Evolutionary conservation across 208 protist species (phyloP).

Genomic region (Leishmania gerbilli): DNA sequence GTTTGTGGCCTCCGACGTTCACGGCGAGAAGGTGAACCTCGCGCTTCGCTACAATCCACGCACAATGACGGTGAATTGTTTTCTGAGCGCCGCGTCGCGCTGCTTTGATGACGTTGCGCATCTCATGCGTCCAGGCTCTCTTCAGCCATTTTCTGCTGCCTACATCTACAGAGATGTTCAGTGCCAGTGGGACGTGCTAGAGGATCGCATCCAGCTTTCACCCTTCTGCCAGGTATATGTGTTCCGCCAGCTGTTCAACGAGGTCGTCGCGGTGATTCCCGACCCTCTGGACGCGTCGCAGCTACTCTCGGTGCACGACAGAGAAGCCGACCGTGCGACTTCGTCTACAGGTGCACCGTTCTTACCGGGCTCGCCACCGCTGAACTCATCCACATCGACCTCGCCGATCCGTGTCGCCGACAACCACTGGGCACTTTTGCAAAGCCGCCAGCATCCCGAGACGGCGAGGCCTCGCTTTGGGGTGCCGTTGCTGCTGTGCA

Average conservation of each 20-base stretch:
- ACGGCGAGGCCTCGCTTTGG: not conserved
- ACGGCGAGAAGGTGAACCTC: constrained; percentile 73
- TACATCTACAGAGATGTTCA: constrained; percentile 57
- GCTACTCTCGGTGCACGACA: not conserved
- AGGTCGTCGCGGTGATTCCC: constrained; percentile 3
- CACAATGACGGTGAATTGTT: constrained; percentile 20
- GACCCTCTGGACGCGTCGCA: not conserved
- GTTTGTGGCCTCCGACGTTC: constrained; percentile 65
- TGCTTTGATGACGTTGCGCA: constrained; percentile 42
- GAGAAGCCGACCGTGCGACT: not conserved
- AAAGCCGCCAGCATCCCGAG: not conserved
- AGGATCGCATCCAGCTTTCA: constrained; percentile 46
- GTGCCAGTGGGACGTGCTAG: constrained; percentile 58
- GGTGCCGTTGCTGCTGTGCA: not conserved
- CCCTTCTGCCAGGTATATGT: constrained; percentile 75
- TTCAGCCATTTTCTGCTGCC: constrained; percentile 30
- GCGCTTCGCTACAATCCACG: constrained; percentile 21
- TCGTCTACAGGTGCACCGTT: not conserved
- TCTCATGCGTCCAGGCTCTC: not conserved
- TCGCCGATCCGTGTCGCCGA: not conserved
- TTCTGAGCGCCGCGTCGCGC: constrained; percentile 27
- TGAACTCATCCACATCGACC: not conserved
- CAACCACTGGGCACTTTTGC: not conserved
- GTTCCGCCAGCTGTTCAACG: constrained; percentile 40
- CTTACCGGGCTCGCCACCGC: not conserved